phyloP scores from a whole-genome alignment of 164 flowering plant genomes.

The Magnolia sinica region DNA sequence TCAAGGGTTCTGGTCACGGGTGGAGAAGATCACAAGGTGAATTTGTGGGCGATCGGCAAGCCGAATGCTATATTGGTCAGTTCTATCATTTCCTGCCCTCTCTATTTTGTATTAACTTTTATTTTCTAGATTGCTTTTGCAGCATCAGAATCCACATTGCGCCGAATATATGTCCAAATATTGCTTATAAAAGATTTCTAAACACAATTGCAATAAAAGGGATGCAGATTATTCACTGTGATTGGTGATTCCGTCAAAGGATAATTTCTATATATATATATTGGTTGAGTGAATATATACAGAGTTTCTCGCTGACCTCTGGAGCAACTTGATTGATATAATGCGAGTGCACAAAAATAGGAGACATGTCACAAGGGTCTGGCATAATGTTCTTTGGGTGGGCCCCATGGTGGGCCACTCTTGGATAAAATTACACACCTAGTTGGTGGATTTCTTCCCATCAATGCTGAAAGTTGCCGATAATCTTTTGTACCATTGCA shows the following conservation, averaged over 20 bases:
- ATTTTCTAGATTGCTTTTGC: too few species aligned
- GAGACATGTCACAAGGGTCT: too few species aligned
- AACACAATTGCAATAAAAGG: not conserved
- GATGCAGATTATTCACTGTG: not conserved
- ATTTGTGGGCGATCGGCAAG: constrained; percentile 97
- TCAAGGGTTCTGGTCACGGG: constrained; percentile 95
- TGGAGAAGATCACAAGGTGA: constrained; percentile 98
- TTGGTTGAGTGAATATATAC: not conserved
- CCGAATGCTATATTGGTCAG: constrained; percentile 84
- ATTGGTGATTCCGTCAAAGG: not conserved
- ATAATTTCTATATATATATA: too few species aligned
- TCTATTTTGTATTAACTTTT: not conserved
- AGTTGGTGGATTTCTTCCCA: too few species aligned
- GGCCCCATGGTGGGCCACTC: too few species aligned
- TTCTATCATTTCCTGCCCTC: not conserved
- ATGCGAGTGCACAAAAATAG: not conserved
- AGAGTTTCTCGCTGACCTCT: not conserved
- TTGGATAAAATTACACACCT: too few species aligned
- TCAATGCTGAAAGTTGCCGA: not conserved
- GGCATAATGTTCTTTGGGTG: too few species aligned
- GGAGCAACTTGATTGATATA: not conserved
- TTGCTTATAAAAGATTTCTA: not conserved
- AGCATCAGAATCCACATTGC: not conserved
- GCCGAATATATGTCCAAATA: not conserved
- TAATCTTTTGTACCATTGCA: not conserved